Conservation (phyloP, 169 alveolate genomes). For the Sarcocystis neurona region DNA sequence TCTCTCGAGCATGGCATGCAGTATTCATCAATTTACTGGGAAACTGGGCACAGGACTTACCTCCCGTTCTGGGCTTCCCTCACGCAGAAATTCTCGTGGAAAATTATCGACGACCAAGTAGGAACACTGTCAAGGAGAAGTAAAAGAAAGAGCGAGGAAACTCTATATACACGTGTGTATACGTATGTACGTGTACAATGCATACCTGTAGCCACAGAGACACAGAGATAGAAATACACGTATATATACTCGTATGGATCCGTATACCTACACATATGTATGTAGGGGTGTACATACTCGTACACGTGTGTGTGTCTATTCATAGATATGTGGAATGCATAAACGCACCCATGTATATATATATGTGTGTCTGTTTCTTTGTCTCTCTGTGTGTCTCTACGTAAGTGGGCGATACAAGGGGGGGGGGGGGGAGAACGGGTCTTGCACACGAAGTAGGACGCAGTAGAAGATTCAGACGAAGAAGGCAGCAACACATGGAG, state of each 20-base stretch:
- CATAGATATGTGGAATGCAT: background rate
- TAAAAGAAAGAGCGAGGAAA: background rate
- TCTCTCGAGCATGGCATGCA: conserved; percentile 71
- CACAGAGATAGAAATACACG: background rate
- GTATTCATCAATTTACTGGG: conserved; percentile 86
- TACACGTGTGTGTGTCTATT: background rate
- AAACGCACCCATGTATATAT: too few relatives aligned
- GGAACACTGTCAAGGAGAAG: background rate
- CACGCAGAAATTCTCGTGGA: conserved; percentile 79
- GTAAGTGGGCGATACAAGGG: too few relatives aligned
- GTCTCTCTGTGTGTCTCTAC: too few relatives aligned
- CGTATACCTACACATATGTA: background rate
- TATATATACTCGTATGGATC: background rate
- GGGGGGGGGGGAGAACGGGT: too few relatives aligned
- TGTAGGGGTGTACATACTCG: background rate
- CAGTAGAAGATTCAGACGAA: too few relatives aligned
- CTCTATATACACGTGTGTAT: background rate
- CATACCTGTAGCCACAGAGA: background rate
- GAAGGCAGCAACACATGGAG: too few relatives aligned
- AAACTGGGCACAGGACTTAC: conserved; percentile 86
- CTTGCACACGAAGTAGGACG: too few relatives aligned
- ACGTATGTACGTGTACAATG: background rate
- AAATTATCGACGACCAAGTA: conserved; percentile 83
- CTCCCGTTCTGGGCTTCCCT: conserved; percentile 81
- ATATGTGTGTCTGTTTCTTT: background rate